phyloP scores from a whole-genome alignment of 2,329 filamentous ascomycete genomes.

The Exophiala phaeomuriformis region DNA sequence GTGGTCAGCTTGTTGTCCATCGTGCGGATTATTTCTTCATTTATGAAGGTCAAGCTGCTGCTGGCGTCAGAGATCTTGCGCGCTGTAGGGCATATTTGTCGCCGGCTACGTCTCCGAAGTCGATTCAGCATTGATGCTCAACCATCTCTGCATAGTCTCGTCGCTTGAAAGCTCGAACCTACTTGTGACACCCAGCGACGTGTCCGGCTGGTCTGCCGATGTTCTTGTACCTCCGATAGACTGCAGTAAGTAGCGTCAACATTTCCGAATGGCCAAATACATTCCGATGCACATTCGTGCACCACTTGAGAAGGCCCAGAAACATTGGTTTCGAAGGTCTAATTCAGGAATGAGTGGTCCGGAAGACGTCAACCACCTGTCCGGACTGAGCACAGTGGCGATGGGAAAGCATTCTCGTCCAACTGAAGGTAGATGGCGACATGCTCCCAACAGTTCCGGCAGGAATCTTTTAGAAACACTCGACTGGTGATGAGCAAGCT shows the following conservation, averaged over 20 bases:
- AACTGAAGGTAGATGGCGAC: conserved; percentile 33
- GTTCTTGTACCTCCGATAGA: conserved; percentile 42
- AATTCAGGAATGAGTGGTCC: conserved; percentile 21
- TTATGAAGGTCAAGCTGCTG: not conserved
- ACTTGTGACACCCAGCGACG: conserved; percentile 29
- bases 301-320: conserved; percentile 37
- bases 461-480: conserved; percentile 30
- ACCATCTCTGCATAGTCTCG: conserved; percentile 25
- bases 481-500: conserved; percentile 35
- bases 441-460: conserved; percentile 30
- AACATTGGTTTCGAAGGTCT: conserved; percentile 26
- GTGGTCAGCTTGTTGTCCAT: not conserved
- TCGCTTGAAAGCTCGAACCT: conserved; percentile 32
- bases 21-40: not conserved
- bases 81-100: not conserved
- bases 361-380: conserved; percentile 24
- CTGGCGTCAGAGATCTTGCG: not conserved
- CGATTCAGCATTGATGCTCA: conserved; percentile 25
- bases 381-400: conserved; percentile 39
- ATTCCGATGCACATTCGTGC: conserved; percentile 39
- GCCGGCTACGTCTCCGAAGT: conserved; percentile 15
- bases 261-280: conserved; percentile 46
- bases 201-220: conserved; percentile 24
- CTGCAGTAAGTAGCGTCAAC: conserved; percentile 40
- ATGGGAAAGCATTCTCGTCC: conserved; percentile 40